Conservation (phyloP, 1,139 yeast genomes). For the Williopsis jadinii region DNA sequence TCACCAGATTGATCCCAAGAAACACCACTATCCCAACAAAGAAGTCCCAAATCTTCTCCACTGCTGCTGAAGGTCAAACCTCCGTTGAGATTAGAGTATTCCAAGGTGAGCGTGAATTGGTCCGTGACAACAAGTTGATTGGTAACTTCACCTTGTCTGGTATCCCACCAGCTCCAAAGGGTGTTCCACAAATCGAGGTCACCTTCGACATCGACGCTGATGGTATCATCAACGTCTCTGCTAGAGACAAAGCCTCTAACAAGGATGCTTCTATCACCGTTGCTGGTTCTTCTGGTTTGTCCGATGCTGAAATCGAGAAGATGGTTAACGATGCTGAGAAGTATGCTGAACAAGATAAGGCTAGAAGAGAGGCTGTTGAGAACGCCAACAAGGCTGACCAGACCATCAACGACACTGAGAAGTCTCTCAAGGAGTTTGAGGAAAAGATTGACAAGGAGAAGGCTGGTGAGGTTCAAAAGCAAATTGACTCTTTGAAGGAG, state of each 20-base stretch:
- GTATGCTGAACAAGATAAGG: constrained; percentile 28
- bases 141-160: constrained; percentile 65
- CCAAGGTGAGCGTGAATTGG: constrained; percentile 75
- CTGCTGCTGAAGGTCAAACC: constrained; percentile 83
- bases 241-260: constrained; percentile 57
- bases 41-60: constrained; percentile 64
- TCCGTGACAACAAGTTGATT: constrained; percentile 63
- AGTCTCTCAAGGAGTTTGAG: constrained; percentile 89
- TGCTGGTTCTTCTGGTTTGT: constrained; percentile 59
- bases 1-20: constrained; percentile 69
- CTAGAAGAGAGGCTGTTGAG: constrained; percentile 85
- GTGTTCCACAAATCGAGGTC: constrained; percentile 69
- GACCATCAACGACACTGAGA: constrained; percentile 93
- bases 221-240: constrained; percentile 73
- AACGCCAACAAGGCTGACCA: constrained; percentile 96
- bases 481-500: constrained; percentile 78
- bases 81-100: constrained; percentile 72
- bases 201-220: constrained; percentile 75
- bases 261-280: constrained; percentile 56
- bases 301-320: constrained; percentile 53
- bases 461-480: constrained; percentile 59
- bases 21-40: constrained; percentile 73
- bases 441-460: constrained; percentile 77
- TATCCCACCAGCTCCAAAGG: constrained; percentile 69
- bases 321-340: constrained; percentile 42